Conservation (phyloP, 176 grass and related monocot genomes). For the Carex scoparia region DNA sequence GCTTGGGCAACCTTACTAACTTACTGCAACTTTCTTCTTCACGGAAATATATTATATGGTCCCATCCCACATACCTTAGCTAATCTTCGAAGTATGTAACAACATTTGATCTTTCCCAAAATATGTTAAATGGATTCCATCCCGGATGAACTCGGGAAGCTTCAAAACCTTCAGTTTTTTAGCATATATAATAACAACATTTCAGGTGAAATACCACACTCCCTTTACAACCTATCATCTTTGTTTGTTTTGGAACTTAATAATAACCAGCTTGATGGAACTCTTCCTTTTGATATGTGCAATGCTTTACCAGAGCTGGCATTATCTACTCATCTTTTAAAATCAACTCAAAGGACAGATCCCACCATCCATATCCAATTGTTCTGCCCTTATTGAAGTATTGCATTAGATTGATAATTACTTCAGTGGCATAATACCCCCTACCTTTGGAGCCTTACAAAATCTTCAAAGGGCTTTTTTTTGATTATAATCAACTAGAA, state of each 20-base stretch:
- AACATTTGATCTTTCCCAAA: neutral
- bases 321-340: neutral
- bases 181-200: neutral
- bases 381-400: neutral
- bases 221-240: neutral
- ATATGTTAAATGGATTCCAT: neutral
- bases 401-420: neutral
- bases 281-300: neutral
- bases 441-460: neutral
- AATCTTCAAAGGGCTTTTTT: neutral
- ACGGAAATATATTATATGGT: neutral
- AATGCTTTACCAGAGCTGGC: neutral
- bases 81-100: neutral
- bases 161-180: neutral
- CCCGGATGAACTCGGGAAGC: neutral
- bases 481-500: slow-evolving; percentile 11
- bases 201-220: neutral
- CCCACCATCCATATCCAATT: neutral
- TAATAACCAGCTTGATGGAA: neutral
- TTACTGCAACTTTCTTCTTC: too few species aligned
- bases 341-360: neutral
- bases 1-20: neutral
- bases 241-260: neutral
- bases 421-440: neutral
- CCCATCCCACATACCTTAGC: neutral